phyloP scores from a whole-genome alignment of 2,329 filamentous ascomycete species.

The Fonsecaea erecta region DNA sequence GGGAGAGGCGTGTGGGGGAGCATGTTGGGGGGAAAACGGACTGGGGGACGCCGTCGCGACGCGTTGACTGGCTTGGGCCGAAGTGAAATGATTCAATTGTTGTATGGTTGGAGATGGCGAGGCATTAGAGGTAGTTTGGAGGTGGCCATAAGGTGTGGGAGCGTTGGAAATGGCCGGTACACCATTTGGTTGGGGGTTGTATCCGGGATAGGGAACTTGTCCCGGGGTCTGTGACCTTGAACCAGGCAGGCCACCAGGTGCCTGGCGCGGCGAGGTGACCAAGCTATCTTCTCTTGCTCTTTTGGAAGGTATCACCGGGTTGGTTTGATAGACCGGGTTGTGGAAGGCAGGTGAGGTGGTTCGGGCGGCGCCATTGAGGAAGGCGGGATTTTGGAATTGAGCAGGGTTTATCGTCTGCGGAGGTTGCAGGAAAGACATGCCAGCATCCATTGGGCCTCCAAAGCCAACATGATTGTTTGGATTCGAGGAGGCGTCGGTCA shows the following conservation, averaged over 20 bases:
- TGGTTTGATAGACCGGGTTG: slow-evolving; percentile 80
- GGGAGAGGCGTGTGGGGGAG: slow-evolving; percentile 73
- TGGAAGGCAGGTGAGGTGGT: slow-evolving; percentile 80
- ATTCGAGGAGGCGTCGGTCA: slow-evolving; percentile 53
- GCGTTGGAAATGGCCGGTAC: slow-evolving; percentile 65
- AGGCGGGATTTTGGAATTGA: slow-evolving; percentile 59
- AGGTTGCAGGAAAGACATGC: slow-evolving; percentile 54
- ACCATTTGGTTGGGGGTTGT: slow-evolving; percentile 67
- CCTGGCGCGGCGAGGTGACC: slow-evolving; percentile 78
- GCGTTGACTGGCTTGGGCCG: slow-evolving; percentile 71
- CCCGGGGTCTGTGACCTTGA: slow-evolving; percentile 93
- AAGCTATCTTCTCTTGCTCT: slow-evolving; percentile 83
- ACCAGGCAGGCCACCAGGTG: slow-evolving; percentile 72
- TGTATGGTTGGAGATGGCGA: slow-evolving; percentile 88
- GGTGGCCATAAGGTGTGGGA: slow-evolving; percentile 76
- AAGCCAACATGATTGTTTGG: slow-evolving; percentile 57
- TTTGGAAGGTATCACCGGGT: slow-evolving; percentile 87
- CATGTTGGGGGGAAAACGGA: slow-evolving; percentile 82
- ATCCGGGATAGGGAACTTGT: slow-evolving; percentile 73
- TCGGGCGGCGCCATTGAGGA: slow-evolving; percentile 84
- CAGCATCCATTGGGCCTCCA: slow-evolving; percentile 52
- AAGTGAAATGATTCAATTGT: slow-evolving; percentile 72
- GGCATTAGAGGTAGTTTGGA: slow-evolving; percentile 79
- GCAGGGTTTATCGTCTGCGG: slow-evolving; percentile 55
- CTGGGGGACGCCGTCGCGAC: slow-evolving; percentile 93